A percentile compares a stretch with the other conserved stretches of the same genome.
phyloP scores from a whole-genome alignment of 352 stramenopile genomes.

The Plasmopara viticola region DNA sequence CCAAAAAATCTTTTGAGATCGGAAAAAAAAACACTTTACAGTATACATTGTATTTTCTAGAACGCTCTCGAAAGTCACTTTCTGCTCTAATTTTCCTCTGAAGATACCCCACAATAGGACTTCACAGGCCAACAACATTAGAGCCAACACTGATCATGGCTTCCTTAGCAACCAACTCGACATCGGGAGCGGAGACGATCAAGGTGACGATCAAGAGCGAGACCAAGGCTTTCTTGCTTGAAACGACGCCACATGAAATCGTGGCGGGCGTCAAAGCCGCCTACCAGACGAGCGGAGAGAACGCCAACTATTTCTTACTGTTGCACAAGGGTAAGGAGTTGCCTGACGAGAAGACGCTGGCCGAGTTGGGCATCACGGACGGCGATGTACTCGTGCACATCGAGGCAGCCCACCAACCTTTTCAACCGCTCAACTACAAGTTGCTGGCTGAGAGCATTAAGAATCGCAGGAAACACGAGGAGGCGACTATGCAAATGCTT shows the following conservation, averaged over 20 bases:
- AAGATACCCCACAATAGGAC: conserved; percentile 6
- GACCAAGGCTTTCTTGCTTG: conserved; percentile 49
- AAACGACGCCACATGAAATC: conserved; percentile 63
- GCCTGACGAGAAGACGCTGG: conserved; percentile 81
- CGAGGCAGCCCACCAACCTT: conserved; percentile 79
- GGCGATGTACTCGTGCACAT: conserved; percentile 81
- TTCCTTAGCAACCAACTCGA: conserved; percentile 2
- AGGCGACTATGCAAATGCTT: conserved; percentile 72
- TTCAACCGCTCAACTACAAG: conserved; percentile 84
- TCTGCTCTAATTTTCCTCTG: conserved; percentile 3
- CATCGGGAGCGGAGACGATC: conserved; percentile 32
- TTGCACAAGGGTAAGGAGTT: conserved; percentile 85
- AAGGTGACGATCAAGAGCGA: conserved; percentile 83
- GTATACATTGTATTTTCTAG: neutral
- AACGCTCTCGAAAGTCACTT: conserved; percentile 7
- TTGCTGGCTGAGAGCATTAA: conserved; percentile 72
- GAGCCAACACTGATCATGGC: conserved; percentile 13
- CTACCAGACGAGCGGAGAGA: conserved; percentile 74
- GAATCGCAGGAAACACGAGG: conserved; percentile 69
- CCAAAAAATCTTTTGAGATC: too few species aligned
- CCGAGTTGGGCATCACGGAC: conserved; percentile 40
- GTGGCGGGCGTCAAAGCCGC: conserved; percentile 78
- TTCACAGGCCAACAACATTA: conserved; percentile 4
- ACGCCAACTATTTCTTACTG: conserved; percentile 73
- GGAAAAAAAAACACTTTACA: too few species aligned